Evolutionary conservation across 1,139 yeast species (phyloP).

Genomic region (Scheffersomyces illinoinensis): DNA sequence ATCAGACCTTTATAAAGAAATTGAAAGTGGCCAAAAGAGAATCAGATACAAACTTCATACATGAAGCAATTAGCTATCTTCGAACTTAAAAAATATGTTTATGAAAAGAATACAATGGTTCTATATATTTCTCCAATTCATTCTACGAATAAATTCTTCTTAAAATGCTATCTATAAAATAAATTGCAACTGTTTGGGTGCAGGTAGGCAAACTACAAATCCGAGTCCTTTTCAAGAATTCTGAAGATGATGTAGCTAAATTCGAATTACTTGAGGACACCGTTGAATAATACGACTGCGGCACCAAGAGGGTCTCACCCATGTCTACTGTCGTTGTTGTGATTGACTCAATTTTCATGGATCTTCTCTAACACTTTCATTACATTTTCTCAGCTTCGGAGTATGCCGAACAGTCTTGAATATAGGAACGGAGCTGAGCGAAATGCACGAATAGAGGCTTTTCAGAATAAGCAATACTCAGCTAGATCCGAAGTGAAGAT

Average conservation of each 20-base stretch:
- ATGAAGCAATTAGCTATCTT: not conserved
- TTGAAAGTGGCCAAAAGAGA: too few species aligned
- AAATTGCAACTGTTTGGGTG: not conserved
- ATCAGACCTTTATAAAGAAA: not conserved
- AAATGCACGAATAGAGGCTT: not conserved
- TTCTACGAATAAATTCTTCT: not conserved
- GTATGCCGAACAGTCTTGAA: not conserved
- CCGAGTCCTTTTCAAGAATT: not conserved
- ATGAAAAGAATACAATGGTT: not conserved
- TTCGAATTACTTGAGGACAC: too few species aligned
- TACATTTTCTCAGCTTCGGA: not conserved
- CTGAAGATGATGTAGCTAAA: not conserved
- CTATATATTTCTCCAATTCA: not conserved
- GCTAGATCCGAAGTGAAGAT: too few species aligned
- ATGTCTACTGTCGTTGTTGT: not conserved
- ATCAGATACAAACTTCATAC: not conserved
- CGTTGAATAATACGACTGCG: too few species aligned
- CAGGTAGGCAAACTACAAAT: not conserved
- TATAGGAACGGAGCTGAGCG: not conserved
- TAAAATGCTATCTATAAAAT: not conserved
- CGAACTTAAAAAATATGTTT: not conserved
- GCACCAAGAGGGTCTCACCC: not conserved
- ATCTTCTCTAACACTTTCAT: not conserved
- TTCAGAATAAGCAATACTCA: too few species aligned
- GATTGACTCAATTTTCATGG: too few species aligned